Conservation (phyloP, 164 flowering plant species). For the Euptelea pleiosperma region DNA sequence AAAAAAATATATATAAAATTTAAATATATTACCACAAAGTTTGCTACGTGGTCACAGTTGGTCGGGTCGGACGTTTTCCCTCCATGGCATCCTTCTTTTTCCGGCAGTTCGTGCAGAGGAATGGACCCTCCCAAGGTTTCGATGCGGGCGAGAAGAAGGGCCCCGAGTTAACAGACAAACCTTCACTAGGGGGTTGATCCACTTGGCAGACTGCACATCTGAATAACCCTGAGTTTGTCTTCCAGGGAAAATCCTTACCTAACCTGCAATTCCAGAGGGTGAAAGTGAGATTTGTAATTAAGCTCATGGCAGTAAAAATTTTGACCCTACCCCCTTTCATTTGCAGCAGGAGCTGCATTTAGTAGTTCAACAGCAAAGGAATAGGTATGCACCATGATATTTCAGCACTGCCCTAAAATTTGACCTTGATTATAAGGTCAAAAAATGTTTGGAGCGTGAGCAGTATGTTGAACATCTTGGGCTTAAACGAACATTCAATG, state of each 20-base stretch:
- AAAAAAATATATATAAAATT: constrained; percentile 23
- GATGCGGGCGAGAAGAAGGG: constrained; percentile 61
- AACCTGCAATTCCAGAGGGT: constrained; percentile 49
- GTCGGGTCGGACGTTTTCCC: constrained; percentile 68
- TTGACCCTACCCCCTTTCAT: no score
- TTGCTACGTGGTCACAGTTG: constrained; percentile 28
- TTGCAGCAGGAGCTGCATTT: no score
- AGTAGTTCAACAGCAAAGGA: no score
- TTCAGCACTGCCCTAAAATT: no score
- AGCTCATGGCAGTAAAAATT: neutral
- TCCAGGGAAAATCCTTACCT: constrained; percentile 58
- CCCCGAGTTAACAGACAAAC: constrained; percentile 53
- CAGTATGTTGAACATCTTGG: no score
- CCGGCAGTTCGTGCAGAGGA: constrained; percentile 69
- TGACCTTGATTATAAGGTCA: no score
- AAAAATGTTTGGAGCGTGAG: no score
- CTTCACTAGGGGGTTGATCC: constrained; percentile 62
- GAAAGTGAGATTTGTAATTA: neutral
- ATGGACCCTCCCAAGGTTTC: constrained; percentile 80
- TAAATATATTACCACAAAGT: constrained; percentile 28
- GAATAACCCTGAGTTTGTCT: constrained; percentile 52
- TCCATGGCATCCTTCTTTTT: constrained; percentile 97
- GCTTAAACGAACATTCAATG: no score
- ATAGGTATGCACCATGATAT: no score
- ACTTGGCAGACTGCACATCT: constrained; percentile 90